Conservation (phyloP, 305 asterid genomes). For the Rubia occidens region DNA sequence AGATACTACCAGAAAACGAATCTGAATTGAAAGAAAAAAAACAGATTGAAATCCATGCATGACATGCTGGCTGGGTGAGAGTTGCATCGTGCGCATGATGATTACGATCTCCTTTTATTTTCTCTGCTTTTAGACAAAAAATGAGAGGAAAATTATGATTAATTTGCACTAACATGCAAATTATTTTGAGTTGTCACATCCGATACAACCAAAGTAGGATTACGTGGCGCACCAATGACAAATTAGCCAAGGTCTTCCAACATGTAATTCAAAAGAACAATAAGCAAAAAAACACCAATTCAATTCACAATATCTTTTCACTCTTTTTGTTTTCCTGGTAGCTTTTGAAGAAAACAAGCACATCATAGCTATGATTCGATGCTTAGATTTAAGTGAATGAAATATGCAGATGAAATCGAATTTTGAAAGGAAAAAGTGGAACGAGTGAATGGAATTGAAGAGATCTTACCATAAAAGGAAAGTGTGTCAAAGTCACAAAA, state of each 20-base stretch:
- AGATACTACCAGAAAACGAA: too few relatives aligned
- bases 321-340: neutral
- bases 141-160: neutral
- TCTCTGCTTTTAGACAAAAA: neutral
- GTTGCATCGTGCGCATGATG: constrained; percentile 7
- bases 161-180: constrained; percentile 11
- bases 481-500: too few relatives aligned
- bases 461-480: too few relatives aligned
- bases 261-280: neutral
- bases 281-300: too few relatives aligned
- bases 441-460: too few relatives aligned
- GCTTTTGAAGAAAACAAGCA: neutral
- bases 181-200: constrained; percentile 7
- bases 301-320: neutral
- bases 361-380: too few relatives aligned
- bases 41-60: neutral
- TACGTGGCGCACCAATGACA: neutral
- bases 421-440: too few relatives aligned
- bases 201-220: constrained; percentile 5
- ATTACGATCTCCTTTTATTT: neutral
- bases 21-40: neutral
- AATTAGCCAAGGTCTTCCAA: constrained; percentile 1
- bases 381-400: too few relatives aligned
- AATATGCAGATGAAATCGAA: too few relatives aligned
- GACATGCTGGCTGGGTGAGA: neutral